Base-by-base conservation (phyloP, 306 rosid genomes). In the Dalbergia oliveri region DNA sequence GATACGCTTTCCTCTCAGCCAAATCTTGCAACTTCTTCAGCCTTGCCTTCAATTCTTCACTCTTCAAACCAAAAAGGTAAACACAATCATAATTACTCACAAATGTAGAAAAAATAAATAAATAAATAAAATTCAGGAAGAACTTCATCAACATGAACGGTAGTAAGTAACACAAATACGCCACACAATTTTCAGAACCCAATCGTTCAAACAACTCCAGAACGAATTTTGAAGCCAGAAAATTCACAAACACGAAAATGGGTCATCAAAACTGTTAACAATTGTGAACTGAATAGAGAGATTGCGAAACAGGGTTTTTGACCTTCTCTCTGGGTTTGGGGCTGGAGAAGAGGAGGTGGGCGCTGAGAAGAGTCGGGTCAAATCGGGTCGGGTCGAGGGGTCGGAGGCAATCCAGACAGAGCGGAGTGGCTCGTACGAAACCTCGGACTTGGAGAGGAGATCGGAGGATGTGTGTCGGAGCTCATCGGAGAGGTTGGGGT, bases 321-420 rank as follows among this genome's bases (percentile, higher is more conserved):
- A 94, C 97, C 97, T 94, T 94, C 84, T 89, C 87, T 81, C 97
- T 91, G 43, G 94, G 94, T 75, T 88, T 88, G 69, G 97, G 98
- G 84, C 92, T 87, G 57, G 88, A 53, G 80, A 92, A 82, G 78
- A 91, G 57, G 43, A 94, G 82, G 6, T 58, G 70, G 9, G 92
- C 77, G 23, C 94, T 91, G 88, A 77, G 19, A 91, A 80, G 67
- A 94, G 92, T 26, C 64, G 81, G 61, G 73, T 72, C 79, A 89
- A 83, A 0, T 80, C 71, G 68, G 91, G 97, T 57, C 93, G 80
- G 4, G 77, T 23, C 0, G 89, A 75, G 26, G 87, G 82, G 18
- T 59, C 70, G 15, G 89, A 84, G 26, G 93, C 85, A 11, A 82
- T 79, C 98, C 92, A 94, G 37, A 92, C 26, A 23, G 89, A 73